Percentiles rank a stretch among this genome's conserved stretches.
These are phyloP conservation scores for Candolleomyces efflorescens DNA, from an alignment of 768 basidiomycete species.

Conservation along the genomic window DNA sequence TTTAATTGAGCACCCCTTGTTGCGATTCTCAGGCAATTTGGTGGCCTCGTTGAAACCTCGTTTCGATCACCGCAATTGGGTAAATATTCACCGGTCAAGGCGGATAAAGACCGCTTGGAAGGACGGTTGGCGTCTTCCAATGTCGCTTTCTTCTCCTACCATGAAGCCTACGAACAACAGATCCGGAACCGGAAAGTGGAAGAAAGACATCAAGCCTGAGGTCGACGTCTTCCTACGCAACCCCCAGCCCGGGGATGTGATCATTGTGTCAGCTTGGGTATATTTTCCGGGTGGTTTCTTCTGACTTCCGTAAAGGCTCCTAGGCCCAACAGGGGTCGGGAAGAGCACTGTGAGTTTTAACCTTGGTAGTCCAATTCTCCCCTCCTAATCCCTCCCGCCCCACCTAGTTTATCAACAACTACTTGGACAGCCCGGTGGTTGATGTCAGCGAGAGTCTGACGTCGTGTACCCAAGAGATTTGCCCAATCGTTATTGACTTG, in stretches of 20 bases:
- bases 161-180: not conserved
- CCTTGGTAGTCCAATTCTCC: not conserved
- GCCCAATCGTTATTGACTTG: not conserved
- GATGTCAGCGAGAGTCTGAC: slow-evolving; percentile 1
- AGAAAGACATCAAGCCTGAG: not conserved
- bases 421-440: not conserved
- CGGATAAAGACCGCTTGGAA: not conserved
- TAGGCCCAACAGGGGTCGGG: slow-evolving; percentile 17
- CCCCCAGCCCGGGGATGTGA: not conserved
- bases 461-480: slow-evolving; percentile 8
- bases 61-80: too few species aligned
- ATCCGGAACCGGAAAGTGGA: not conserved
- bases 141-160: not conserved
- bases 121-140: not conserved
- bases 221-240: not conserved
- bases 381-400: not conserved
- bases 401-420: slow-evolving; percentile 9
- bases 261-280: not conserved
- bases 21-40: too few species aligned
- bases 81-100: too few species aligned
- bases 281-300: not conserved
- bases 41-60: too few species aligned
- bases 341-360: slow-evolving; percentile 15
- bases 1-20: too few species aligned
- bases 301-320: not conserved